These are phyloP conservation scores for Musa schizocarpa DNA, from an alignment of 176 grass and related monocot genomes.

Conservation along the genomic window DNA sequence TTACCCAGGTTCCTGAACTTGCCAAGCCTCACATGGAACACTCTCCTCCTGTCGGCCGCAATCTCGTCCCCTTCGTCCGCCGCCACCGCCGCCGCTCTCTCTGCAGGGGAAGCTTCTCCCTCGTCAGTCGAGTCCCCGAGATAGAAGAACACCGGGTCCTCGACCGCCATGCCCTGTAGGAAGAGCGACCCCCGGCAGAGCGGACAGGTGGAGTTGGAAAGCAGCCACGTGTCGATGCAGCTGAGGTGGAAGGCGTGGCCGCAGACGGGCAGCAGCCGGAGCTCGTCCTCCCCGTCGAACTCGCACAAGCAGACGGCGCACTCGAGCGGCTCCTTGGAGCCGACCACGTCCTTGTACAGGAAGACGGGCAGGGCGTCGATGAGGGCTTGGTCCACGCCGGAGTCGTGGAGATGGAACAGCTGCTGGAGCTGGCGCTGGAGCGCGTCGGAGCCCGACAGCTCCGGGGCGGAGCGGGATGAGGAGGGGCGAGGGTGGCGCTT, in stretches of 20 bases:
- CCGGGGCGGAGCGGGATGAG: not conserved
- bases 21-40: constrained; percentile 74
- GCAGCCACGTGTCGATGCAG: constrained; percentile 89
- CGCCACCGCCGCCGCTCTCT: too few species aligned
- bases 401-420: constrained; percentile 92
- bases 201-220: constrained; percentile 93
- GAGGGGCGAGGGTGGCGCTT: constrained; percentile 33
- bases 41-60: constrained; percentile 26
- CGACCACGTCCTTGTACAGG: constrained; percentile 65
- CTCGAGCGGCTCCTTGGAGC: constrained; percentile 87
- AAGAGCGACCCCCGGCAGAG: constrained; percentile 73
- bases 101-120: not conserved
- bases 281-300: constrained; percentile 55
- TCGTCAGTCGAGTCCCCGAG: constrained; percentile 51
- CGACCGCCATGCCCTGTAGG: constrained; percentile 22
- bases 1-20: constrained; percentile 73
- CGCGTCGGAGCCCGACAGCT: constrained; percentile 29
- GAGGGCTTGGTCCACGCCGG: constrained; percentile 74
- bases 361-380: constrained; percentile 91
- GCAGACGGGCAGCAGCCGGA: constrained; percentile 70
- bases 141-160: constrained; percentile 36
- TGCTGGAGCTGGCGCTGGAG: constrained; percentile 81
- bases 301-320: constrained; percentile 87
- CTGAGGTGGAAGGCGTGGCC: constrained; percentile 82
- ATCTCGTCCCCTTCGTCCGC: constrained; percentile 1